phyloP scores from a whole-genome alignment of 108 stramenopile genomes.

The Pseudonitzschia pungens region DNA sequence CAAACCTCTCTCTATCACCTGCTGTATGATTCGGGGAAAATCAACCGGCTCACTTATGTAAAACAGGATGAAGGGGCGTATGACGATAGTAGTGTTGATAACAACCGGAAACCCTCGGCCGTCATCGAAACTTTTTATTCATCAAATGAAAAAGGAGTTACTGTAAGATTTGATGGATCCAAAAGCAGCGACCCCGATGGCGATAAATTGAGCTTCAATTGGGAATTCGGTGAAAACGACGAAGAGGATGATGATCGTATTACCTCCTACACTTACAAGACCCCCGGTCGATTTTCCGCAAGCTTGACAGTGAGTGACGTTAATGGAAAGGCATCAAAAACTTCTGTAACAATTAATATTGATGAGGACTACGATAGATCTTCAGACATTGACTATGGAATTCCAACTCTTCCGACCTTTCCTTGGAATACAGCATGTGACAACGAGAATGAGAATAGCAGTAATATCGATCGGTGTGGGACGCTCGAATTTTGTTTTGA shows the following conservation, averaged over 20 bases:
- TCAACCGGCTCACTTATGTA: slow-evolving; percentile 31
- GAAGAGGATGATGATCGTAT: background rate
- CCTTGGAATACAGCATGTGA: background rate
- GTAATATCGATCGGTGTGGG: slow-evolving; percentile 14
- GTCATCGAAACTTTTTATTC: slow-evolving; percentile 5
- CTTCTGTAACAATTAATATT: background rate
- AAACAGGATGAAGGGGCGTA: background rate
- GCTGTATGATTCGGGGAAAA: slow-evolving; percentile 9
- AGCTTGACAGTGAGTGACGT: slow-evolving; percentile 28
- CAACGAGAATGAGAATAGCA: background rate
- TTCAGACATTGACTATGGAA: background rate
- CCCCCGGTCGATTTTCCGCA: slow-evolving; percentile 17
- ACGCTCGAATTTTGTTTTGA: slow-evolving; percentile 22
- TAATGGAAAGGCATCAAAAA: slow-evolving; percentile 5
- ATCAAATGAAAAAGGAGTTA: background rate
- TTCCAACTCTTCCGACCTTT: background rate
- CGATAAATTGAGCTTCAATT: slow-evolving; percentile 18
- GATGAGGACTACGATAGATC: background rate
- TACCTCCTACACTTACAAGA: slow-evolving; percentile 16
- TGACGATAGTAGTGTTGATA: slow-evolving; percentile 5
- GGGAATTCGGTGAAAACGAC: slow-evolving; percentile 35
- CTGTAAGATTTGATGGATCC: slow-evolving; percentile 33
- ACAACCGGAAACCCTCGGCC: slow-evolving; percentile 28
- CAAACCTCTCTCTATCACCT: slow-evolving; percentile 14
- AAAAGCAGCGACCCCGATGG: slow-evolving; percentile 38